A percentile compares a stretch with the other conserved stretches of the same genome.
These are phyloP conservation scores for Nicotiana rustica DNA, from an alignment of 305 asterid species.

Conservation along the genomic window DNA sequence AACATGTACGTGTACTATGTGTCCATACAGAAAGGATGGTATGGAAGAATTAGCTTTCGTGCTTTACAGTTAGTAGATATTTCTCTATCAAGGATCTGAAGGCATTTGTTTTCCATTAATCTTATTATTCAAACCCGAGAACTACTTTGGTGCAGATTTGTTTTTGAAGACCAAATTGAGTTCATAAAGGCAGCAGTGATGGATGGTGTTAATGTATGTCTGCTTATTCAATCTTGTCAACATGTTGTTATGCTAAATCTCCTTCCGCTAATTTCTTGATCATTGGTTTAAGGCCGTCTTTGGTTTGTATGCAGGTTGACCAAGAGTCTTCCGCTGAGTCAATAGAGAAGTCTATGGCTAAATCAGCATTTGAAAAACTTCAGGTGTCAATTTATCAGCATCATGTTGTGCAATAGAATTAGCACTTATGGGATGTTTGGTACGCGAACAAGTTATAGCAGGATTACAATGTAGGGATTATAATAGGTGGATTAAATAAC, in stretches of 20 bases:
- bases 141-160: slow-evolving; percentile 41
- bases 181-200: slow-evolving; percentile 83
- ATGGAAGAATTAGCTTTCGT: slow-evolving; percentile 4
- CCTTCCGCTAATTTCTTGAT: slow-evolving; percentile 8
- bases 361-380: slow-evolving; percentile 50
- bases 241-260: background rate
- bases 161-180: slow-evolving; percentile 94
- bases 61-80: slow-evolving; percentile 6
- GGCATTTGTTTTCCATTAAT: slow-evolving; percentile 16
- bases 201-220: slow-evolving; percentile 66
- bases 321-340: slow-evolving; percentile 41
- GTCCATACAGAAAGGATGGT: slow-evolving; percentile 2
- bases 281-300: slow-evolving; percentile 9
- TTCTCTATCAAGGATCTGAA: background rate
- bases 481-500: background rate
- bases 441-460: too few relatives aligned
- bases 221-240: background rate
- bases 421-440: background rate
- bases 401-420: slow-evolving; percentile 13
- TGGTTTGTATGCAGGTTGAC: slow-evolving; percentile 43
- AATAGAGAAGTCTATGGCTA: slow-evolving; percentile 46
- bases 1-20: background rate
- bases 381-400: slow-evolving; percentile 41
- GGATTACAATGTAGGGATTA: too few relatives aligned
- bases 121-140: background rate